Conservation (phyloP, 306 rosid species). For the Carpinus viminea region DNA sequence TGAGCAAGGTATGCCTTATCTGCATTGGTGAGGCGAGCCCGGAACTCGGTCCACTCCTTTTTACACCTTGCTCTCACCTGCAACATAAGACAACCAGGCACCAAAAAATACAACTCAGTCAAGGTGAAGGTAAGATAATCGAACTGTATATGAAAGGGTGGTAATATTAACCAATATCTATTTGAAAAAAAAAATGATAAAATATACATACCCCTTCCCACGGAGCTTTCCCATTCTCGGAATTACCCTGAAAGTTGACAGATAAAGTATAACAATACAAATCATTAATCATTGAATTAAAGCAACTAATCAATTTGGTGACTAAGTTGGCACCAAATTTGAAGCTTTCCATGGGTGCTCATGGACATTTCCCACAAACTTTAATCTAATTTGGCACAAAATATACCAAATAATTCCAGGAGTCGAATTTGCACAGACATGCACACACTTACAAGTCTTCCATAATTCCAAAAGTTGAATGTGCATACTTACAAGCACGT, state of each 20-base stretch:
- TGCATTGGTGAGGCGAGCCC: constrained; percentile 65
- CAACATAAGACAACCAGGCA: constrained; percentile 27
- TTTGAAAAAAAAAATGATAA: not conserved
- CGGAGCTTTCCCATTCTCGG: constrained; percentile 62
- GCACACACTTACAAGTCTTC: not conserved
- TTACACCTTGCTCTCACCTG: constrained; percentile 89
- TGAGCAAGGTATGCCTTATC: constrained; percentile 56
- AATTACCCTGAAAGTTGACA: constrained; percentile 60
- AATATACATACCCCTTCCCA: constrained; percentile 70
- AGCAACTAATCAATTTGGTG: too few species aligned
- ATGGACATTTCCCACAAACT: not conserved
- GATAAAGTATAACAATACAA: not conserved
- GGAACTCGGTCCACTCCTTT: constrained; percentile 93
- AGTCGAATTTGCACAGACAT: not conserved
- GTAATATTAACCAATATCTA: not conserved
- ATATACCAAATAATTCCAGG: not conserved
- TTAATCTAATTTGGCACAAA: not conserved
- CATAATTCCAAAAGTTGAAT: not conserved
- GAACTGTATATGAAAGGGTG: too few species aligned
- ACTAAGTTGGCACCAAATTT: not conserved
- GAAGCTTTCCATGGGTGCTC: not conserved
- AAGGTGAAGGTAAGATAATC: not conserved
- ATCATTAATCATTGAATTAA: too few species aligned
- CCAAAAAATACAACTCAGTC: not conserved
- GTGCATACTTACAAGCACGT: not conserved